Evolutionary conservation across 176 grass and related monocot genomes (phyloP).

Genomic region (Eragrostis curvula): DNA sequence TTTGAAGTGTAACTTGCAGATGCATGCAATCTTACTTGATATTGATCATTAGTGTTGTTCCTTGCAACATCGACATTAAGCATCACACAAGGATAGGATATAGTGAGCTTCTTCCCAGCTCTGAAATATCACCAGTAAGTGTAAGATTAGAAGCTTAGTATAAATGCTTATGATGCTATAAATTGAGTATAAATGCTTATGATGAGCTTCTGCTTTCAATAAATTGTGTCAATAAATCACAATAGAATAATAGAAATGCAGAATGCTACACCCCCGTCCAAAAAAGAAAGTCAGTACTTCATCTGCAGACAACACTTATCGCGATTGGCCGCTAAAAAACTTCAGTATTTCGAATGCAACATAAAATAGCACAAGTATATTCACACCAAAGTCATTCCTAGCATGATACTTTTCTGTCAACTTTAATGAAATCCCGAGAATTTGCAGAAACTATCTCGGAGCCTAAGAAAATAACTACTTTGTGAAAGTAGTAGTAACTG

Average conservation of each 20-base stretch:
- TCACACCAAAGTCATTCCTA: neutral
- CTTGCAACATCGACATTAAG: slow-evolving; percentile 95
- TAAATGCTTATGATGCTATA: slow-evolving; percentile 10
- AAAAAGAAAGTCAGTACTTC: slow-evolving; percentile 22
- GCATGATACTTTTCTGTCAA: neutral
- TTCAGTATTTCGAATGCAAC: neutral
- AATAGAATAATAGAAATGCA: slow-evolving; percentile 10
- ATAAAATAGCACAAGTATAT: slow-evolving; percentile 29
- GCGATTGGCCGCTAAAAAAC: slow-evolving; percentile 11
- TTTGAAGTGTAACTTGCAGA: slow-evolving; percentile 39
- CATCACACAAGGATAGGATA: slow-evolving; percentile 98
- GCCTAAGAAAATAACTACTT: neutral
- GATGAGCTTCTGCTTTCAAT: slow-evolving; percentile 12
- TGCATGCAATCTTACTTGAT: slow-evolving; percentile 72
- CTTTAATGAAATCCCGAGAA: slow-evolving; percentile 16
- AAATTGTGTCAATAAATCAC: slow-evolving; percentile 7
- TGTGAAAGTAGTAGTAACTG: neutral
- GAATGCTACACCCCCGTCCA: slow-evolving; percentile 12
- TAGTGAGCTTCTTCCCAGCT: slow-evolving; percentile 80
- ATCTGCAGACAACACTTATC: neutral
- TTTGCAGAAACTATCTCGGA: slow-evolving; percentile 14
- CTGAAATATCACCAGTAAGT: slow-evolving; percentile 62
- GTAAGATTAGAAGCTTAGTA: slow-evolving; percentile 34
- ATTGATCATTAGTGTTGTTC: slow-evolving; percentile 98
- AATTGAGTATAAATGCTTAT: slow-evolving; percentile 16